phyloP scores from a whole-genome alignment of 768 basidiomycete species.

The Tricholoma sp. region DNA sequence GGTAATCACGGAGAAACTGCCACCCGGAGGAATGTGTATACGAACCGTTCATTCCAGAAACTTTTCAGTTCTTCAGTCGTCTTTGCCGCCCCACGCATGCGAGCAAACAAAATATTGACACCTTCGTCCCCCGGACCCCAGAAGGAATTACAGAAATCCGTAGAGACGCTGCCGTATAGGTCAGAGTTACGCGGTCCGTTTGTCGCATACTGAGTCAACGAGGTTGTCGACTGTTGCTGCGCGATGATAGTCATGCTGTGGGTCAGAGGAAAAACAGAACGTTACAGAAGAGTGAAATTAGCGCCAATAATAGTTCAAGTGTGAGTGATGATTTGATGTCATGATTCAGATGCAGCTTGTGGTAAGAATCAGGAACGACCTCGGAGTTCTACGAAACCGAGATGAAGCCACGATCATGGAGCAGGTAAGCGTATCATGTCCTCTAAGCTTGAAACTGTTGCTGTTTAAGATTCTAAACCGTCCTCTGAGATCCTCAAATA shows the following conservation, averaged over 20 bases:
- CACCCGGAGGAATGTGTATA: constrained; percentile 2
- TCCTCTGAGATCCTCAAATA: too few species aligned
- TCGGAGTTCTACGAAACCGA: too few species aligned
- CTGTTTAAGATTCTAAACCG: too few species aligned
- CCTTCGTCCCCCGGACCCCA: constrained; percentile 88
- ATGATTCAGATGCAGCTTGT: neutral
- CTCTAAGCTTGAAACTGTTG: too few species aligned
- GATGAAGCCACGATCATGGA: too few species aligned
- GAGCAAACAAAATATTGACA: constrained; percentile 82
- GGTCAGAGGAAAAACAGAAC: neutral
- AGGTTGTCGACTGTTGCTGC: neutral
- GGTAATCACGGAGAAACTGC: neutral
- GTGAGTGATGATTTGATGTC: neutral
- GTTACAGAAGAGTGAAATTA: neutral
- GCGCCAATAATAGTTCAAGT: neutral
- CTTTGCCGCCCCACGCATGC: constrained; percentile 79
- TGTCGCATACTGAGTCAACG: neutral
- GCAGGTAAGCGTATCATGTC: too few species aligned
- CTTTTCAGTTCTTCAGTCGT: constrained; percentile 84
- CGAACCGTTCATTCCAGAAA: constrained; percentile 93
- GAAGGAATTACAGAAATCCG: constrained; percentile 94
- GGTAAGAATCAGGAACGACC: neutral
- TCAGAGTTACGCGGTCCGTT: neutral
- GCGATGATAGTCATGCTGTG: neutral
- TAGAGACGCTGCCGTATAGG: constrained; percentile 26